Evolutionary conservation across 2,329 filamentous ascomycete genomes (phyloP), one percentile per base, ranked within the genome.

Genomic region (Amauroascus niger): DNA sequence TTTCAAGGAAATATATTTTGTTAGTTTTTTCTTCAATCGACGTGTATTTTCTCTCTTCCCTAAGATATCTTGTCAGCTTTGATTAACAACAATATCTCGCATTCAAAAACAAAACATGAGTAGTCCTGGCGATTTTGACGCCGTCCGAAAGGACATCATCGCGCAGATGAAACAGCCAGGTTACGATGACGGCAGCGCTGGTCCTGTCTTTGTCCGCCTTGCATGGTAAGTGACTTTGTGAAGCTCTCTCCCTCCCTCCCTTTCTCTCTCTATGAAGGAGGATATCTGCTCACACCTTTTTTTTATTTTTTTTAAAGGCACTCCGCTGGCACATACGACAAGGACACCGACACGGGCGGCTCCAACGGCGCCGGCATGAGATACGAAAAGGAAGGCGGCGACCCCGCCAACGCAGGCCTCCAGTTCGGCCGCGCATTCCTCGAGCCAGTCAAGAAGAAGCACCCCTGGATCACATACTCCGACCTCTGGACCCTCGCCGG

Each of bases 301-400:
- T 40, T 40, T 20, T 13, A 18, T 26, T 11, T 41, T 52, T 51
- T 54, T 32, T 44, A 37, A 53, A 79, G 78, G 79, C 81, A 84
- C 68, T 77, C 77, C n/a, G 69, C 80, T 1, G 81, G 81, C 26
- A 84, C 81, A 4, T 84, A 83, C 65, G 77, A 80, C 62, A 67
- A 69, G 28, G 71, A 73, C 52, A 78, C 78, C 52, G 76, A 81
- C 62, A 84, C 80, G 0, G 81, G 81, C 33, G 81, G 81, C 35
- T 79, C 75, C 24, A 84, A 84, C 63, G 81, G 81, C 55, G 81
- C 81, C 0, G 80, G 80, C 16, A 84, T 84, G 81, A 74, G 81
- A 32, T 84, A 82, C 63, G 80, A 83, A 68, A 69, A 73, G 22
- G 81, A 83, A 69, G 80, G 79, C 55, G 80, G 79, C 56, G 80